These are phyloP conservation scores for Geotrichum histeridarum DNA, from an alignment of 1,139 yeast genomes.

Conservation along the genomic window DNA sequence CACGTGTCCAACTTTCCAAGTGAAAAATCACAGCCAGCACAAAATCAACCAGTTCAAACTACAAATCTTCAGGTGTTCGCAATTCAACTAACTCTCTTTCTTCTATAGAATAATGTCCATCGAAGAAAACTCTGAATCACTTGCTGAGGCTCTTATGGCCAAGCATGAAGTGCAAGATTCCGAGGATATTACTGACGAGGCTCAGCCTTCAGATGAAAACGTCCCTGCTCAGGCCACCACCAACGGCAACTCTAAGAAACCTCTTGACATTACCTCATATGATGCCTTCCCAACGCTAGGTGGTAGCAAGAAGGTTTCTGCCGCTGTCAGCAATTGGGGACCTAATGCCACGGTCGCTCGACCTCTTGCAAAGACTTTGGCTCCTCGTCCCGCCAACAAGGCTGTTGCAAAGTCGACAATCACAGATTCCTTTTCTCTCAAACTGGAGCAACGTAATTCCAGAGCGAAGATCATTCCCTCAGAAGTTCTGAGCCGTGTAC, in stretches of 20 bases:
- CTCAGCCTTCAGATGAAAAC: conserved; percentile 16
- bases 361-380: conserved; percentile 12
- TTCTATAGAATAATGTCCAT: conserved; percentile 13
- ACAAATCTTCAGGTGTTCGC: background rate
- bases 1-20: conserved; percentile 6
- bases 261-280: conserved; percentile 29
- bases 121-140: conserved; percentile 22
- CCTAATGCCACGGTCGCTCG: conserved; percentile 14
- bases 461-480: conserved; percentile 18
- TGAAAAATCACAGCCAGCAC: conserved; percentile 1
- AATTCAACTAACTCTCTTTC: background rate
- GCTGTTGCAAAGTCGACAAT: conserved; percentile 13
- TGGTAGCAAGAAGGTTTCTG: conserved; percentile 30
- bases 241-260: conserved; percentile 16
- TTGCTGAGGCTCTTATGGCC: conserved; percentile 32
- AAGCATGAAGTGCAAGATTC: conserved; percentile 25
- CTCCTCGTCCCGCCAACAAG: conserved; percentile 9
- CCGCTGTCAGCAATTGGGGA: conserved; percentile 16
- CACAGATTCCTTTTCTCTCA: conserved; percentile 15
- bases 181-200: background rate
- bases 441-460: conserved; percentile 18
- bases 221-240: conserved; percentile 7
- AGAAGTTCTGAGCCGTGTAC: conserved; percentile 18
- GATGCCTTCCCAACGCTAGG: conserved; percentile 73
- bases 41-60: background rate